Conservation (phyloP, 1,284 basidiomycete genomes). For the Puccinia novopanici region DNA sequence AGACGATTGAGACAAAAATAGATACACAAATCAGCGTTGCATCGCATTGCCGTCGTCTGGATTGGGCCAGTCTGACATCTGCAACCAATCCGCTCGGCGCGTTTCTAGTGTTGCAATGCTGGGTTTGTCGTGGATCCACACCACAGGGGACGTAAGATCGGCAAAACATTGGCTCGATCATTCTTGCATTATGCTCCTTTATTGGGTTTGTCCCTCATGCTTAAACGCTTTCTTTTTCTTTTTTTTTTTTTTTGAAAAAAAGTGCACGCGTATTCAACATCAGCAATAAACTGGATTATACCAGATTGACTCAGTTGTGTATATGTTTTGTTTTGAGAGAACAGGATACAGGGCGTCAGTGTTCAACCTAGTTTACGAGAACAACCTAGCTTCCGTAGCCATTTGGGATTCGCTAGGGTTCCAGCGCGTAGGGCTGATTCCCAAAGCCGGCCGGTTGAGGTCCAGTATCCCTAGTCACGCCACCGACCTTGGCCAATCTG, state of each 20-base stretch:
- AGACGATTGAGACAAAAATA: neutral
- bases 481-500: neutral
- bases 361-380: constrained; percentile 89
- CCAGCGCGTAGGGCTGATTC: constrained; percentile 77
- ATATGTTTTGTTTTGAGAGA: neutral
- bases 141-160: constrained; percentile 72
- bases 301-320: too few relatives aligned
- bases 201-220: constrained; percentile 60
- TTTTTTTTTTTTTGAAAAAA: neutral
- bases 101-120: constrained; percentile 74
- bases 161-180: constrained; percentile 72
- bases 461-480: neutral
- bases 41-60: too few relatives aligned
- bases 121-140: constrained; percentile 79
- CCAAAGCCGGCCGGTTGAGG: constrained; percentile 73
- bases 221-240: constrained; percentile 4
- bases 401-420: constrained; percentile 88
- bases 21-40: neutral
- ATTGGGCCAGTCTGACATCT: neutral
- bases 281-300: neutral
- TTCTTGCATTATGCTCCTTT: constrained; percentile 79
- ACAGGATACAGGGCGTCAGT: constrained; percentile 78
- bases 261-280: too few relatives aligned
- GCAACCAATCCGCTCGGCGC: neutral
- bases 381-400: constrained; percentile 64